phyloP scores from a whole-genome alignment of 768 basidiomycete genomes.

The Panellus pusillus region DNA sequence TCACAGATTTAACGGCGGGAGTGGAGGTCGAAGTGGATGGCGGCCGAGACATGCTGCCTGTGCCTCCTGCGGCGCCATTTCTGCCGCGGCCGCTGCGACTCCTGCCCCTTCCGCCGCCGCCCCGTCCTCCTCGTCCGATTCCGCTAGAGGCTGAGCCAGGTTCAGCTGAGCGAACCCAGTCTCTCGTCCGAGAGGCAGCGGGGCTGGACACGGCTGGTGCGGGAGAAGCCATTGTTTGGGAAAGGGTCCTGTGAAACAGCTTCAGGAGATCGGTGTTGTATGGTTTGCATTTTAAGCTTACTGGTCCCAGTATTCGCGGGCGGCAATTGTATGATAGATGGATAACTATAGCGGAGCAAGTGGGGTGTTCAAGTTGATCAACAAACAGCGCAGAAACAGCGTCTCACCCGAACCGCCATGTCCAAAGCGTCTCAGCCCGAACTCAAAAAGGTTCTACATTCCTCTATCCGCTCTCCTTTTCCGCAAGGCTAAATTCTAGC shows the following conservation, averaged over 20 bases:
- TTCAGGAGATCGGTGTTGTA: neutral
- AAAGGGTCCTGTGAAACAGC: slow-evolving; percentile 6
- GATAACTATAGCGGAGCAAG: too few relatives aligned
- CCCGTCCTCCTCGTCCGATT: slow-evolving; percentile 34
- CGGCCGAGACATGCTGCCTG: slow-evolving; percentile 21
- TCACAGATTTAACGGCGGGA: neutral
- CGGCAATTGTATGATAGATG: neutral
- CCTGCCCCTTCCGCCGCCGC: slow-evolving; percentile 33
- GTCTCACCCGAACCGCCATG: slow-evolving; percentile 48
- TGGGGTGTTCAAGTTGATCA: neutral
- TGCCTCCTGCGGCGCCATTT: slow-evolving; percentile 25
- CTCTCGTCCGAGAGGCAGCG: slow-evolving; percentile 34
- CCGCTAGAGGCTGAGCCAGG: slow-evolving; percentile 50
- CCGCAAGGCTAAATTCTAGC: slow-evolving; percentile 2
- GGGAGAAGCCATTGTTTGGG: slow-evolving; percentile 47
- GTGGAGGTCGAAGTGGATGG: slow-evolving; percentile 1
- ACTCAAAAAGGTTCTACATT: slow-evolving; percentile 82
- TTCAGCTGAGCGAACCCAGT: slow-evolving; percentile 49
- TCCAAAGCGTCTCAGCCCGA: slow-evolving; percentile 96
- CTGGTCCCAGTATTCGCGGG: neutral
- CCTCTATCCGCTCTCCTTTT: neutral
- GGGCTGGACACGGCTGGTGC: slow-evolving; percentile 20
- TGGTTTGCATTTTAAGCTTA: neutral
- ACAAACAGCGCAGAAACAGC: slow-evolving; percentile 4
- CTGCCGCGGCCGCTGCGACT: slow-evolving; percentile 38